These are phyloP conservation scores for Monilinia polystroma DNA, from an alignment of 2,329 filamentous ascomycete genomes.

Conservation along the genomic window DNA sequence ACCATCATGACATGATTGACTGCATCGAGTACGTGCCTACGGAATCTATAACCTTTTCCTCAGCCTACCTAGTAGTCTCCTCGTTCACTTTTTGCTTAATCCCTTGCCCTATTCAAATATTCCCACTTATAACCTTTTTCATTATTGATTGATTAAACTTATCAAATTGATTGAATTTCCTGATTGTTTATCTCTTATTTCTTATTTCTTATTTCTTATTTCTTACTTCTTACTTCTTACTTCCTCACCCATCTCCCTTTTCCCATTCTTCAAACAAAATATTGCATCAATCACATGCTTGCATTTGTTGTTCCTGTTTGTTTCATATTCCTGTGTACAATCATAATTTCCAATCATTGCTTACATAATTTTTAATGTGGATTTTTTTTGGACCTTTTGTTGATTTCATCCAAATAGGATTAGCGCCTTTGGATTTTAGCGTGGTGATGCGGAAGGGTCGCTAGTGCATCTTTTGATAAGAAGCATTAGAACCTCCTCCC, in stretches of 20 bases:
- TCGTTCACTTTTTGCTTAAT: no score
- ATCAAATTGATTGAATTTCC: no score
- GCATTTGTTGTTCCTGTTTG: not conserved
- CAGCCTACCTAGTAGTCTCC: no score
- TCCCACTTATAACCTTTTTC: no score
- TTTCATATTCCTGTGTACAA: not conserved
- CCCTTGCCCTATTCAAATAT: no score
- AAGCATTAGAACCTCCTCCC: constrained; percentile 22
- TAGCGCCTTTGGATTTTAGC: constrained; percentile 28
- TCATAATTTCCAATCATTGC: not conserved
- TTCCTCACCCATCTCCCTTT: no score
- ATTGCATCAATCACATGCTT: not conserved
- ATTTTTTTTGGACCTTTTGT: not conserved
- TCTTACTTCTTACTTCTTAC: no score
- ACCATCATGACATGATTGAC: no score
- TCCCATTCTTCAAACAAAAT: not conserved
- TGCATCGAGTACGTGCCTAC: no score
- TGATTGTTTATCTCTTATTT: no score
- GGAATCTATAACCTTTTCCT: no score
- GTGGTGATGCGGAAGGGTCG: constrained; percentile 36
- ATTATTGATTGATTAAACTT: no score
- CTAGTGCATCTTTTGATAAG: constrained; percentile 32
- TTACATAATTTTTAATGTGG: not conserved
- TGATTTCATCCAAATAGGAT: constrained; percentile 22
- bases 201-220: not conserved